These are phyloP conservation scores for Arthromyces matolae DNA, from an alignment of 768 basidiomycete genomes.

Conservation along the genomic window DNA sequence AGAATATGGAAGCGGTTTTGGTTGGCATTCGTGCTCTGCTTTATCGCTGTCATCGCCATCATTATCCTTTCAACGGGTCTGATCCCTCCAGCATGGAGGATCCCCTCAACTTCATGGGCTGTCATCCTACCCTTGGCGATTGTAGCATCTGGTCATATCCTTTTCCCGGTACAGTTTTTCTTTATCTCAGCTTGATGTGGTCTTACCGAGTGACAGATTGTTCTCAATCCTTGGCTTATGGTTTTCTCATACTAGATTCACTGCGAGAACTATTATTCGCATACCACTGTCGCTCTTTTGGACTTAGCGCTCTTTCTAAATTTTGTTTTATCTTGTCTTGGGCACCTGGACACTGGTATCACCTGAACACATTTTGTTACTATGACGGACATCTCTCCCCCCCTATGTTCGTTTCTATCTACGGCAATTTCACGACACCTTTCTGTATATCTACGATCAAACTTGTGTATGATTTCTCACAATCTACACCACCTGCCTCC, in stretches of 20 bases:
- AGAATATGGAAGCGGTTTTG: constrained; percentile 80
- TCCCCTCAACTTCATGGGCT: constrained; percentile 64
- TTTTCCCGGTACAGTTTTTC: constrained; percentile 63
- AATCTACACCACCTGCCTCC: too few relatives aligned
- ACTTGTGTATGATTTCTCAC: too few relatives aligned
- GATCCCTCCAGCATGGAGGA: constrained; percentile 62
- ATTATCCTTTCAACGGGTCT: constrained; percentile 49
- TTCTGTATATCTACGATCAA: too few relatives aligned
- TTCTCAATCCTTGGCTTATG: constrained; percentile 87
- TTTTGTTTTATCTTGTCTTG: too few relatives aligned
- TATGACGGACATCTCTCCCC: too few relatives aligned
- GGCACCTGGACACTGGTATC: neutral
- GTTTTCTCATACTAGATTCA: constrained; percentile 60
- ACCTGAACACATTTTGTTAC: too few relatives aligned
- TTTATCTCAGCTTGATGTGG: too few relatives aligned
- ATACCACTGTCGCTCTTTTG: constrained; percentile 6
- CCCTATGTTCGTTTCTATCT: too few relatives aligned
- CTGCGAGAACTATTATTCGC: constrained; percentile 1
- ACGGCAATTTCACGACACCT: too few relatives aligned
- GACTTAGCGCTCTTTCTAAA: constrained; percentile 9
- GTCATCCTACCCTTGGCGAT: constrained; percentile 74
- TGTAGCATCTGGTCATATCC: constrained; percentile 60
- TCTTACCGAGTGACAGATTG: constrained; percentile 55
- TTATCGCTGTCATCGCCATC: constrained; percentile 49
- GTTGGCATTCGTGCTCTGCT: constrained; percentile 54